Base-by-base conservation (phyloP, 768 basidiomycete species). In the Fomitopsis serialis region DNA sequence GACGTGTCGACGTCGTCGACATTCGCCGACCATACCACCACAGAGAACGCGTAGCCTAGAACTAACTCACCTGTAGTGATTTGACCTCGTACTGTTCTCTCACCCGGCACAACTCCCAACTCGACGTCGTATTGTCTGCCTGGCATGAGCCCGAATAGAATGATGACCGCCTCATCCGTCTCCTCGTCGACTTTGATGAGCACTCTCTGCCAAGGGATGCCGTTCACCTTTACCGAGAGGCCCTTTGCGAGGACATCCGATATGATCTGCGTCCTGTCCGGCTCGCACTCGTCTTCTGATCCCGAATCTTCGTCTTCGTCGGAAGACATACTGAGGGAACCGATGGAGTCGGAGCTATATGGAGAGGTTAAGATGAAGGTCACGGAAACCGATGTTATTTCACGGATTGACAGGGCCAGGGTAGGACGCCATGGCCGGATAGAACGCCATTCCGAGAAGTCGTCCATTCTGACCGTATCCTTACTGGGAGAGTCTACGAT, bases 51-150 rank as follows among this genome's bases (percentile, higher is more conserved):
- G 5, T 32, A 11, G 11, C 6, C 11, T 5, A 32, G 1, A 0
- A 32, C 3, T n/a, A 15, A 58, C 60, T 50, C 47, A 65, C 62
- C 84, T 0, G 88, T 89, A 0, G 80, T 81, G 55, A 93, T 81
- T 61, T 86, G 83, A 50, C 76, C 78, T 36, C 80, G 73, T 22
- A 87, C 72, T n/a, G 61, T 56, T 22, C 80, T 74, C 23, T 82
- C 84, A 6, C 76, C 77, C 9, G 82, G 81, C 4, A 86, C 82
- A 24, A 95, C 77, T 1, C 79, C 85, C 11, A 97, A 73, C 62
- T 93, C 89, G 48, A 97, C 84, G 62, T 97, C 92, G 61, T 97
- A 97, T 65, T 91, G 89, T 52, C 89, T 79, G 1, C 89, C 89
- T 3, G 92, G 93, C 74, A 89, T 80, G 44, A 98, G 75, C 1